Evolutionary conservation across 2,329 filamentous ascomycete genomes (phyloP).

Genomic region (Byssoonygena ceratinophila): DNA sequence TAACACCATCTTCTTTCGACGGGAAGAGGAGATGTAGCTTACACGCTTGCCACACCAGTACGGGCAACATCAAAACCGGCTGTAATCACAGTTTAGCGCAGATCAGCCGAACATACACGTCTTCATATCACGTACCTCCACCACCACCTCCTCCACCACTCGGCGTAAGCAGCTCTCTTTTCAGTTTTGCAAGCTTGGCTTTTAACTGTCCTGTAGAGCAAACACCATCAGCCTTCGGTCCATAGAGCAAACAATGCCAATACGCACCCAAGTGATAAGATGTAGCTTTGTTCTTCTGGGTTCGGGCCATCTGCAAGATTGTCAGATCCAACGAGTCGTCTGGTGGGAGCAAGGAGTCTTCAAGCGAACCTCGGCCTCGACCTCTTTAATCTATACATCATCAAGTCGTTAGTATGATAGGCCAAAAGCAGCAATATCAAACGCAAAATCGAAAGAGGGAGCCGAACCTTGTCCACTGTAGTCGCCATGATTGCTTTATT

Average conservation of each 20-base stretch:
- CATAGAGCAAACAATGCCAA: neutral
- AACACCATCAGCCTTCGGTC: constrained; percentile 8
- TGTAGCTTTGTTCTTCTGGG: constrained; percentile 94
- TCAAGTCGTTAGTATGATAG: constrained; percentile 26
- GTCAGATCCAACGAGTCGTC: constrained; percentile 14
- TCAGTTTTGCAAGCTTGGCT: constrained; percentile 95
- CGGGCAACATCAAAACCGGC: constrained; percentile 94
- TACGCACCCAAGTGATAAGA: constrained; percentile 70
- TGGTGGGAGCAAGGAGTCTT: neutral
- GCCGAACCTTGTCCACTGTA: constrained; percentile 81
- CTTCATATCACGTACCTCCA: constrained; percentile 39
- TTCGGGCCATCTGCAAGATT: constrained; percentile 67
- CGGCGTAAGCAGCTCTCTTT: constrained; percentile 87
- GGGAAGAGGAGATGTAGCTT: constrained; percentile 24
- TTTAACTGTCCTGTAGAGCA: constrained; percentile 62
- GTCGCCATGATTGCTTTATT: constrained; percentile 61
- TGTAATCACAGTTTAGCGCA: constrained; percentile 20
- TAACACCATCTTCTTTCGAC: constrained; percentile 1
- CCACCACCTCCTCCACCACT: constrained; percentile 68
- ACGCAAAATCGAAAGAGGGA: neutral
- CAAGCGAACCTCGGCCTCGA: constrained; percentile 75
- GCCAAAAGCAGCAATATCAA: neutral
- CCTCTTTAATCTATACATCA: constrained; percentile 70
- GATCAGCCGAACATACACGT: neutral
- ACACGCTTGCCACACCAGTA: constrained; percentile 89